Percentiles rank a stretch among this genome's conserved stretches.
Conservation (phyloP, 495 filamentous ascomycete species). For the Gamarada debralockiae region DNA sequence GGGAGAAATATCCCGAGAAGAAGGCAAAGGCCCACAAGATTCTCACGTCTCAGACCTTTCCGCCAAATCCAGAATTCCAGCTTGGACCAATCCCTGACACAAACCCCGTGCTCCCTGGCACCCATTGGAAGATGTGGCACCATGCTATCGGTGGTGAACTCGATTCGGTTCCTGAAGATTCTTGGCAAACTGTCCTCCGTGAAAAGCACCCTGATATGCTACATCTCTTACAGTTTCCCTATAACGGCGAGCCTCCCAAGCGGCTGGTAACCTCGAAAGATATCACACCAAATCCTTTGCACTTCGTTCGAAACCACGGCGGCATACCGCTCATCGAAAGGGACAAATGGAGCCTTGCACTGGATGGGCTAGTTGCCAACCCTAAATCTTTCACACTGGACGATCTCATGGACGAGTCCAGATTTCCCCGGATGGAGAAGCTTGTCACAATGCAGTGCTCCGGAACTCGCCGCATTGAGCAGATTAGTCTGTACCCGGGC, state of each 20-base stretch:
- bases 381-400: constrained; percentile 49
- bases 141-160: constrained; percentile 51
- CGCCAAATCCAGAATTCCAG: constrained; percentile 55
- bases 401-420: constrained; percentile 51
- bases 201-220: constrained; percentile 65
- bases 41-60: constrained; percentile 52
- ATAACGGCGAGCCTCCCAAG: constrained; percentile 64
- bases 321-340: constrained; percentile 59
- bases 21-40: constrained; percentile 52
- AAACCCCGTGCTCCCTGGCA: constrained; percentile 59
- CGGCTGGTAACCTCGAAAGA: constrained; percentile 33
- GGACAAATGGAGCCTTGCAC: constrained; percentile 43
- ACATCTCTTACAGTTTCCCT: constrained; percentile 66
- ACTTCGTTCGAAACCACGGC: constrained; percentile 67
- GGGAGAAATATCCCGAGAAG: constrained; percentile 67
- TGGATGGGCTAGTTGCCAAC: constrained; percentile 54
- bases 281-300: constrained; percentile 55
- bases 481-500: constrained; percentile 57
- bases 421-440: constrained; percentile 52
- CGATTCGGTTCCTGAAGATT: constrained; percentile 42
- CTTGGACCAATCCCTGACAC: constrained; percentile 55
- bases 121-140: constrained; percentile 63
- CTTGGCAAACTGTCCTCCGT: constrained; percentile 53
- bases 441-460: constrained; percentile 62
- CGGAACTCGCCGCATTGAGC: constrained; percentile 65